Evolutionary conservation across 805 yeast genomes (phyloP).

Genomic region (Candida succiphila): DNA sequence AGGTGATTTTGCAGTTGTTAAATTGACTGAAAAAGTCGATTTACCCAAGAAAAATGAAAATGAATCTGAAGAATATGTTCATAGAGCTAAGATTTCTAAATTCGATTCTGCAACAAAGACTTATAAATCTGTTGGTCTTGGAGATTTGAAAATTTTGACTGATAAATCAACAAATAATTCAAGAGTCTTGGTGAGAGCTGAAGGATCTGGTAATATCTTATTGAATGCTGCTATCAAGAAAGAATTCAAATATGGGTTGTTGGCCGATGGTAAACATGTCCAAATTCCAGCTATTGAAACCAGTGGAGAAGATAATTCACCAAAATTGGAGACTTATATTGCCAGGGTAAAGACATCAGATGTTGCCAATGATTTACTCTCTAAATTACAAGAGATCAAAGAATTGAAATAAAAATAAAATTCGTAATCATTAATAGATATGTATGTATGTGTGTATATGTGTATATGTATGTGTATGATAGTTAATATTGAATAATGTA

Average conservation of each 20-base stretch:
- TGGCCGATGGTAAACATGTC: slow-evolving; percentile 59
- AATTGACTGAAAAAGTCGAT: slow-evolving; percentile 40
- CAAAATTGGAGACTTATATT: slow-evolving; percentile 57
- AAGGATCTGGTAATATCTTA: slow-evolving; percentile 74
- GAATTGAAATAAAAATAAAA: background rate
- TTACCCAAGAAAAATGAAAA: slow-evolving; percentile 78
- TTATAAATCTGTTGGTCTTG: slow-evolving; percentile 65
- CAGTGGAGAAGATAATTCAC: too few species aligned
- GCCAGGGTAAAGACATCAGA: slow-evolving; percentile 68
- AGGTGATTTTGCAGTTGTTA: slow-evolving; percentile 36
- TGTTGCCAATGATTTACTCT: slow-evolving; percentile 46
- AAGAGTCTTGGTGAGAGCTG: slow-evolving; percentile 76
- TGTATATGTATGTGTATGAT: background rate
- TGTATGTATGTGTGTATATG: background rate
- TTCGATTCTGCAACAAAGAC: slow-evolving; percentile 39
- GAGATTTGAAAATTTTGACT: slow-evolving; percentile 67
- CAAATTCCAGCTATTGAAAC: slow-evolving; percentile 54
- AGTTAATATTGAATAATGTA: background rate
- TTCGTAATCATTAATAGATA: too few species aligned
- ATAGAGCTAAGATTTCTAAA: slow-evolving; percentile 63
- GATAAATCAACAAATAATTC: slow-evolving; percentile 50
- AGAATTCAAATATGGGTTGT: slow-evolving; percentile 47
- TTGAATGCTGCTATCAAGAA: slow-evolving; percentile 55
- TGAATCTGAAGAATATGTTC: slow-evolving; percentile 54
- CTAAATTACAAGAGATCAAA: background rate